phyloP scores from a whole-genome alignment of 495 filamentous ascomycete species.

The Cryomyces minteri region DNA sequence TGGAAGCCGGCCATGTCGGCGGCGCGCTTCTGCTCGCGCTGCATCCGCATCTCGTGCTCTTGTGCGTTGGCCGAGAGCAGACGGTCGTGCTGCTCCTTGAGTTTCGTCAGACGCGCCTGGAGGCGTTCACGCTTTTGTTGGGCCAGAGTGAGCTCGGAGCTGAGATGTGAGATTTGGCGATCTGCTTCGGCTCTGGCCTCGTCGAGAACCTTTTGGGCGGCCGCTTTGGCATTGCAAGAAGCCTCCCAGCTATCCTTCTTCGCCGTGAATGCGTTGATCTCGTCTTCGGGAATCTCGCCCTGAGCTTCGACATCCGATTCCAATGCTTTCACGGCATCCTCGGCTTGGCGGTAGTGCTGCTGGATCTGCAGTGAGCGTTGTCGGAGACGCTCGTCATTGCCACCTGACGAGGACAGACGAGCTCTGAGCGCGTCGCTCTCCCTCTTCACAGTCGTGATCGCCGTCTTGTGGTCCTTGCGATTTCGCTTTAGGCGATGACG shows the following conservation, averaged over 20 bases:
- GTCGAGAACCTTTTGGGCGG: constrained; percentile 37
- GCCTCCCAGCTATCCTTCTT: constrained; percentile 43
- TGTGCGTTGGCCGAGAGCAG: constrained; percentile 57
- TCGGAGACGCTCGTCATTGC: constrained; percentile 64
- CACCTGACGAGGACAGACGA: constrained; percentile 52
- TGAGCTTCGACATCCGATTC: constrained; percentile 46
- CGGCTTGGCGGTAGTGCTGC: constrained; percentile 66
- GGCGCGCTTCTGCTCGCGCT: constrained; percentile 48
- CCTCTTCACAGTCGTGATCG: constrained; percentile 48
- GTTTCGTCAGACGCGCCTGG: constrained; percentile 46
- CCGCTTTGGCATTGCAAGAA: constrained; percentile 43
- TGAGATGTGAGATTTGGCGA: constrained; percentile 2
- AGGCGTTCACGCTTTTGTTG: constrained; percentile 59
- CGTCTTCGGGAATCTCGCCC: constrained; percentile 47
- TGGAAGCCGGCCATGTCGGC: constrained; percentile 44
- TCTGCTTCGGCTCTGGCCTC: constrained; percentile 33
- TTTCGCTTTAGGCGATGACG: constrained; percentile 53
- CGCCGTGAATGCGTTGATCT: constrained; percentile 37
- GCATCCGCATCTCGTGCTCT: constrained; percentile 55
- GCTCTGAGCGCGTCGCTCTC: constrained; percentile 58
- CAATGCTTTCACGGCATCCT: constrained; percentile 47
- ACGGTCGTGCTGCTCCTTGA: constrained; percentile 54
- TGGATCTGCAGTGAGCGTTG: constrained; percentile 63
- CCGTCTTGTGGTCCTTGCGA: constrained; percentile 63
- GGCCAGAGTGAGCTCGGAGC: constrained; percentile 31